Percentiles rank a stretch among this genome's conserved stretches.
Evolutionary conservation across 2,329 filamentous ascomycete genomes (phyloP).

Genomic region (Colletotrichum sp.): DNA sequence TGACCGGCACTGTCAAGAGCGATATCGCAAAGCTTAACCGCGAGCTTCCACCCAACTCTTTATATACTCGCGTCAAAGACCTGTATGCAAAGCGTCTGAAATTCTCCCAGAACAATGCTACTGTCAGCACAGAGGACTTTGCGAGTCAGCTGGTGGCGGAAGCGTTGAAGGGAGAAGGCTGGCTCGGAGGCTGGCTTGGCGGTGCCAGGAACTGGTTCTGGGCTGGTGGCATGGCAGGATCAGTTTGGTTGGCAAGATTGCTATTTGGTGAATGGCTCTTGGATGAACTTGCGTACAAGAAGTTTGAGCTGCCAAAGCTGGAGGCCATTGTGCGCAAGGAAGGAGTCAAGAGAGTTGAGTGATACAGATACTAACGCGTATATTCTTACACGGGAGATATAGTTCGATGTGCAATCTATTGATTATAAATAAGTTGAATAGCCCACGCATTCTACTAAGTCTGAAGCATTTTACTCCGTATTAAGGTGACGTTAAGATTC

Average conservation of each 20-base stretch:
- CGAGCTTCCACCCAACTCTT: constrained; percentile 47
- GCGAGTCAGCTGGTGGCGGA: constrained; percentile 46
- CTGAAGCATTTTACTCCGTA: not conserved
- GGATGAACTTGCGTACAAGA: constrained; percentile 32
- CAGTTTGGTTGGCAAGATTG: constrained; percentile 31
- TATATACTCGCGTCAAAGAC: constrained; percentile 51
- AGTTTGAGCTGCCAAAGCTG: constrained; percentile 45
- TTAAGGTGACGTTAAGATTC: not conserved
- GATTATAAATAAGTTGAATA: not conserved
- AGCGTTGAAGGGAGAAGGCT: constrained; percentile 45
- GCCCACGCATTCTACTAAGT: not conserved
- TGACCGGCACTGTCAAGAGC: constrained; percentile 58
- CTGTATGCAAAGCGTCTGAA: constrained; percentile 50
- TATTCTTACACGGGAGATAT: not conserved
- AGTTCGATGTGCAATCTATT: not conserved
- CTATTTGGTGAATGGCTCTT: constrained; percentile 33
- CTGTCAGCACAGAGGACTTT: constrained; percentile 49
- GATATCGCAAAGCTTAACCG: constrained; percentile 52
- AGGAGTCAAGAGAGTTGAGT: not conserved
- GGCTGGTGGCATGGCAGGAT: constrained; percentile 34
- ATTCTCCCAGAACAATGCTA: constrained; percentile 54
- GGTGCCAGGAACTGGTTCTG: constrained; percentile 39
- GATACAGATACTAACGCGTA: not conserved
- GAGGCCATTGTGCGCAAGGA: constrained; percentile 17
- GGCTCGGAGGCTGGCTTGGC: constrained; percentile 35